A percentile compares a stretch with the other conserved stretches of the same genome.
These are phyloP conservation scores for Citeromyces nyonsensis DNA, from an alignment of 805 yeast genomes.

Conservation along the genomic window DNA sequence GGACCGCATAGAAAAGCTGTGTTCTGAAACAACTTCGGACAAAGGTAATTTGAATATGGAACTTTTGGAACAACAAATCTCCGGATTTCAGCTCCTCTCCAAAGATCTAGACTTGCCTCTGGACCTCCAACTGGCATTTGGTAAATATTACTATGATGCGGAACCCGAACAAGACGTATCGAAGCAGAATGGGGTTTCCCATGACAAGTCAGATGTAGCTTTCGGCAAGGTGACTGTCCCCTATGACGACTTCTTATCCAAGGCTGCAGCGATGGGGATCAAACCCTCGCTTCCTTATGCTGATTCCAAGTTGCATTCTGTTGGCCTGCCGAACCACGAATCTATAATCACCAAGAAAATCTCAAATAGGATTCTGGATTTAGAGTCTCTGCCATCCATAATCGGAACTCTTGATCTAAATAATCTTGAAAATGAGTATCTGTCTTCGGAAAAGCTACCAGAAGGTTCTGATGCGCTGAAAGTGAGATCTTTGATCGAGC, in stretches of 20 bases:
- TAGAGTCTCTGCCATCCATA: constrained; percentile 56
- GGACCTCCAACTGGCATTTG: constrained; percentile 22
- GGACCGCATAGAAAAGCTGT: constrained; percentile 10
- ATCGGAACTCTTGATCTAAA: constrained; percentile 40
- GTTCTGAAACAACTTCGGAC: too few relatives aligned
- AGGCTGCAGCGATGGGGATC: constrained; percentile 25
- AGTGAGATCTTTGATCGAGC: constrained; percentile 51
- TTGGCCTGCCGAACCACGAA: constrained; percentile 39
- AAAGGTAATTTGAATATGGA: constrained; percentile 16
- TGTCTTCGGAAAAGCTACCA: constrained; percentile 26
- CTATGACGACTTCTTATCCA: constrained; percentile 14
- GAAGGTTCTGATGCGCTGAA: constrained; percentile 40
- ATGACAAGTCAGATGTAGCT: not conserved
- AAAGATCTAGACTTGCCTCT: constrained; percentile 53
- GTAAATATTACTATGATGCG: constrained; percentile 7
- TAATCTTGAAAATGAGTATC: constrained; percentile 14
- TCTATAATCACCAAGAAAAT: constrained; percentile 35
- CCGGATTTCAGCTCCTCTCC: constrained; percentile 49
- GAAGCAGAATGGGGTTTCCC: not conserved
- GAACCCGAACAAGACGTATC: not conserved
- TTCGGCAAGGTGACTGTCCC: constrained; percentile 5
- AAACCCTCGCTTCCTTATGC: constrained; percentile 10
- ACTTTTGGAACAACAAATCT: constrained; percentile 39
- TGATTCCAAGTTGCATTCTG: constrained; percentile 20
- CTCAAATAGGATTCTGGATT: constrained; percentile 37